These are phyloP conservation scores for Malbranchea cinnamomea DNA, from an alignment of 2,329 filamentous ascomycete species.

Conservation along the genomic window DNA sequence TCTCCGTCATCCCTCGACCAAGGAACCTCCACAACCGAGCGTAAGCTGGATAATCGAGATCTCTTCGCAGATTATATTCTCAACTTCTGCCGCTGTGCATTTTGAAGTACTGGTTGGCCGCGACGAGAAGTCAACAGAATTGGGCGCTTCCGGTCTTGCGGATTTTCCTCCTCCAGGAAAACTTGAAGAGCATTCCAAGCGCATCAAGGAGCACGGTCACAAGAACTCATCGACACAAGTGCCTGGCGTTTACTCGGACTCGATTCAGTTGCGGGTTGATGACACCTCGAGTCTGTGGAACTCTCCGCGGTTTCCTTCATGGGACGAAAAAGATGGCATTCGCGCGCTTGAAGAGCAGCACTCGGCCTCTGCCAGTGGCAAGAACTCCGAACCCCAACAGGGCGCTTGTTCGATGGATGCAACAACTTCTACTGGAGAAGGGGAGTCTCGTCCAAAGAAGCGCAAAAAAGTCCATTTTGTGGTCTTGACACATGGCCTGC, in stretches of 20 bases:
- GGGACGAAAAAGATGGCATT: slow-evolving; percentile 28
- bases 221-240: slow-evolving; percentile 24
- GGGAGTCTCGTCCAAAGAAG: slow-evolving; percentile 21
- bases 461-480: slow-evolving; percentile 79
- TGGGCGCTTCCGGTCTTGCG: slow-evolving; percentile 45
- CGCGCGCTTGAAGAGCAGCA: slow-evolving; percentile 20
- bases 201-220: slow-evolving; percentile 28
- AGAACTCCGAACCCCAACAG: slow-evolving; percentile 13
- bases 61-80: slow-evolving; percentile 86
- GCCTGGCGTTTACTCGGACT: slow-evolving; percentile 68
- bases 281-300: slow-evolving; percentile 89
- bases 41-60: slow-evolving; percentile 86
- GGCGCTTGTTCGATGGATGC: slow-evolving; percentile 5
- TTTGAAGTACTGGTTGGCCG: slow-evolving; percentile 78
- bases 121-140: slow-evolving; percentile 66
- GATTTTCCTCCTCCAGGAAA: slow-evolving; percentile 47
- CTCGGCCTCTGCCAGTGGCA: slow-evolving; percentile 8
- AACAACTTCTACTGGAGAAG: slow-evolving; percentile 9
- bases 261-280: slow-evolving; percentile 63
- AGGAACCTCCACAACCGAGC: slow-evolving; percentile 32
- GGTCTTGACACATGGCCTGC: slow-evolving; percentile 80
- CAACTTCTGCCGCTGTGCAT: slow-evolving; percentile 67
- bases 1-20: slow-evolving; percentile 23
- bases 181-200: slow-evolving; percentile 61
- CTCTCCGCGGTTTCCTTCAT: slow-evolving; percentile 64